These are phyloP conservation scores for Arxiozyma slooffiae DNA, from an alignment of 1,139 yeast genomes.

Conservation along the genomic window DNA sequence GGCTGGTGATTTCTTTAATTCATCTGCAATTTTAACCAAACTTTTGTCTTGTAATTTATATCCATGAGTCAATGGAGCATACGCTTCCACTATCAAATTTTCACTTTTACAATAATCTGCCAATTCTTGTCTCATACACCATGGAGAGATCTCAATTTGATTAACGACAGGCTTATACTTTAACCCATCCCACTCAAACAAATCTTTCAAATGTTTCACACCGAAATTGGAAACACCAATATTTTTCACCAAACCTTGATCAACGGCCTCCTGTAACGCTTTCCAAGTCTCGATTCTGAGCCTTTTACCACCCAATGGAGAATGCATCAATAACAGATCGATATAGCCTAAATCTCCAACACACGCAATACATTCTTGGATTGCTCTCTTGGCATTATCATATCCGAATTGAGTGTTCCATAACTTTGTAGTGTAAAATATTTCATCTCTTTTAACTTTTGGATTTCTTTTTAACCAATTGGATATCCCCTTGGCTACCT, in stretches of 20 bases:
- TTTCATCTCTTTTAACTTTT: constrained; percentile 41
- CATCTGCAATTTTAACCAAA: constrained; percentile 34
- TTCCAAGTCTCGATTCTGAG: constrained; percentile 46
- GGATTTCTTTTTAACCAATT: constrained; percentile 47
- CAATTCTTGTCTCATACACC: constrained; percentile 61
- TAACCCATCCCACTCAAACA: constrained; percentile 44
- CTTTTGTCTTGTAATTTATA: constrained; percentile 41
- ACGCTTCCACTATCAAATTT: constrained; percentile 54
- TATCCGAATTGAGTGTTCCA: constrained; percentile 54
- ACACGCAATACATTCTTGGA: constrained; percentile 40
- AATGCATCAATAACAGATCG: constrained; percentile 47
- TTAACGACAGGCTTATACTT: constrained; percentile 52
- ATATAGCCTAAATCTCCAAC: constrained; percentile 40
- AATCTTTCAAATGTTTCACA: constrained; percentile 47
- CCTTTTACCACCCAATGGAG: constrained; percentile 47
- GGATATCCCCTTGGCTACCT: constrained; percentile 42
- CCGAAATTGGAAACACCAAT: constrained; percentile 71
- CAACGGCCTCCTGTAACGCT: constrained; percentile 61
- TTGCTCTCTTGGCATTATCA: constrained; percentile 45
- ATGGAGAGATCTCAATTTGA: constrained; percentile 66
- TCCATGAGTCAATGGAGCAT: constrained; percentile 63
- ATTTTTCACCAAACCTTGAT: constrained; percentile 42
- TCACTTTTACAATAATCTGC: constrained; percentile 44
- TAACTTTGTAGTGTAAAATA: constrained; percentile 64
- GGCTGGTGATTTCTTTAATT: constrained; percentile 32